These are phyloP conservation scores for Calonectria naviculata DNA, from an alignment of 2,329 filamentous ascomycete genomes.

Conservation along the genomic window DNA sequence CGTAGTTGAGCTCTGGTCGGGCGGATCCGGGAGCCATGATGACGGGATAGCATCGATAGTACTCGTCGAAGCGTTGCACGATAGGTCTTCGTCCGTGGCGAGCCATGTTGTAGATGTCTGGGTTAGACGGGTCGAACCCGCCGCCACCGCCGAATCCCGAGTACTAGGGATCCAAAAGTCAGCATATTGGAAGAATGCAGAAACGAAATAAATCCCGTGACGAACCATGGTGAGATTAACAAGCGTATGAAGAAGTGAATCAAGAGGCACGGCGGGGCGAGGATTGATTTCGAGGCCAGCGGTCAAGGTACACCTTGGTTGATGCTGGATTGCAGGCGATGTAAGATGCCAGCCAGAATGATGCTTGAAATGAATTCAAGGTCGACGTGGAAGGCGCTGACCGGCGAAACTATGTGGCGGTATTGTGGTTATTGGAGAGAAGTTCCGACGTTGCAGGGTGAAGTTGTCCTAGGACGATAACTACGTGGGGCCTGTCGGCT, in stretches of 20 bases:
- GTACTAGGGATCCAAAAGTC: constrained; percentile 36
- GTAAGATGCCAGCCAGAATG: not conserved
- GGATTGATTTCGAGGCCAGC: constrained; percentile 14
- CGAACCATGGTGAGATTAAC: constrained; percentile 35
- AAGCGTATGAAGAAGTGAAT: constrained; percentile 6
- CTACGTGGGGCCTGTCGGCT: constrained; percentile 30
- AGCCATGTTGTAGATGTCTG: constrained; percentile 62
- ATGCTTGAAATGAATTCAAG: not conserved
- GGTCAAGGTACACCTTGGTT: constrained; percentile 26
- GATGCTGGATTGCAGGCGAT: not conserved
- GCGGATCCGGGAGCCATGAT: constrained; percentile 94
- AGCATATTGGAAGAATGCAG: not conserved
- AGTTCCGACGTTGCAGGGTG: constrained; percentile 22
- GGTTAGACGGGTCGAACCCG: constrained; percentile 59
- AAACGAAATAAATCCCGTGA: not conserved
- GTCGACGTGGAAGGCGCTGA: not conserved
- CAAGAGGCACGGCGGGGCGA: constrained; percentile 19
- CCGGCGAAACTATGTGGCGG: not conserved
- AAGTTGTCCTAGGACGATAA: constrained; percentile 24
- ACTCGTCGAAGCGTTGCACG: constrained; percentile 92
- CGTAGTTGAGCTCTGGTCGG: constrained; percentile 90
- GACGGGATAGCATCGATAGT: constrained; percentile 96
- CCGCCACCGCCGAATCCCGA: constrained; percentile 54
- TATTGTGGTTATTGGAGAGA: constrained; percentile 18
- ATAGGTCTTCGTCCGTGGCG: constrained; percentile 58